Percentiles rank a stretch among this genome's conserved stretches.
Evolutionary conservation across 2,329 filamentous ascomycete species (phyloP).

Genomic region (Sclerotinia trifoliorum): DNA sequence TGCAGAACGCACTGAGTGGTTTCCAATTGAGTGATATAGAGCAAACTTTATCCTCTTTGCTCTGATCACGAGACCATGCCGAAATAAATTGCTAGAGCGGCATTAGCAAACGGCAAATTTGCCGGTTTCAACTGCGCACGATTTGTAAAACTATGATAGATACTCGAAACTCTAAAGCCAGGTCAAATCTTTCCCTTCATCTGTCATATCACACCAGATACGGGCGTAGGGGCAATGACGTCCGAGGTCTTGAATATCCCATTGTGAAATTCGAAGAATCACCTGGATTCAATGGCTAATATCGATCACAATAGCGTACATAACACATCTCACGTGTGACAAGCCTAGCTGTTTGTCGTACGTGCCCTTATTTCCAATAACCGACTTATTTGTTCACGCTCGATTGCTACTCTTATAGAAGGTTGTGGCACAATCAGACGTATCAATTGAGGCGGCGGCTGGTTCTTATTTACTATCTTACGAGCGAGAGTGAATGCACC

Average conservation of each 20-base stretch:
- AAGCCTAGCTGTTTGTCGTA: background rate
- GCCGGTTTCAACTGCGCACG: background rate
- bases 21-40: background rate
- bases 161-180: too few relatives aligned
- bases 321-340: background rate
- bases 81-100: background rate
- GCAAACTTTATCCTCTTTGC: background rate
- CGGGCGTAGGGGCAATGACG: background rate
- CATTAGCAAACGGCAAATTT: background rate
- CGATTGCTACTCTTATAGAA: background rate
- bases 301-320: background rate
- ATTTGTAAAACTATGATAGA: background rate
- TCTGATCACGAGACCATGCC: conserved; percentile 1
- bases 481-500: background rate
- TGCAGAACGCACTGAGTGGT: fast-evolving
- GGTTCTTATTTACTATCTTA: background rate
- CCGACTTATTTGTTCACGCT: background rate
- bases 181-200: background rate
- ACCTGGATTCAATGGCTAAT: background rate
- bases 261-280: background rate
- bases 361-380: background rate
- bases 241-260: background rate
- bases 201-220: conserved; percentile 5
- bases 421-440: background rate
- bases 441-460: background rate